Base-by-base conservation (phyloP, 1,284 basidiomycete species). In the Moesziomyces sp. region DNA sequence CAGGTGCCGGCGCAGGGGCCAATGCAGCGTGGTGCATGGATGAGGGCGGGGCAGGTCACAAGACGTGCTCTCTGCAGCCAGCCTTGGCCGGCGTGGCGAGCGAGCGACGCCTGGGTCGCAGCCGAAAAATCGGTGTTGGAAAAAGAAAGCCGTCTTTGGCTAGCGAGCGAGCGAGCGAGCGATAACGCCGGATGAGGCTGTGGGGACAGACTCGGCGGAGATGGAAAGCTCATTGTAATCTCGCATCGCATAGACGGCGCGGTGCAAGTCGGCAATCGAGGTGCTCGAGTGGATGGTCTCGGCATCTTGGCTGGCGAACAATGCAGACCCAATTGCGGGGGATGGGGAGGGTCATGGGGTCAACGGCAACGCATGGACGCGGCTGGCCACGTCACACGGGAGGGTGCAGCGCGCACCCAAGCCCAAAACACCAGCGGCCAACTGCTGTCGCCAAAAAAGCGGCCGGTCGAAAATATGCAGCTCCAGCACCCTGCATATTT, bases 401-500 rank as follows among this genome's bases (percentile, higher is more conserved):
- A 21, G 26, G 18, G 44, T 13, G 48, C 43, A 21, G 26, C 23
- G 44, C 30, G 48, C 43, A 21, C 42, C 28, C 10, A 10, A 43
- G 33, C 33, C 19, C 33, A 51, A 50, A 44, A 45, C 35, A 52
- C 21, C 5, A 44, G 30, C 19, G 21, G 28, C 44, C 38, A 58
- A 56, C 30, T 33, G 10, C 21, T 21, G 21, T 21, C 21, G 47
- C 46, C 7, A n/a, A 56, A 55, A 35, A 40, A 13, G 45, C 26
- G 46, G 43, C 43, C 16, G 28, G 38, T 38, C 11, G 24, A 40
- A 40, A 40, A 40, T 40, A 18, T 56, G 46, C 46, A 43, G 54
- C 54, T 47, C 23, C 42, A 28, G 58, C 54, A 66, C 63, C 63
- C 63, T 66, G 63, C 63, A 66, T 66, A 53, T 60, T 48, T 60